Evolutionary conservation across 2,329 filamentous ascomycete species (phyloP), one percentile per base, ranked within the genome.

Genomic region (Scleromitrula shiraiana): DNA sequence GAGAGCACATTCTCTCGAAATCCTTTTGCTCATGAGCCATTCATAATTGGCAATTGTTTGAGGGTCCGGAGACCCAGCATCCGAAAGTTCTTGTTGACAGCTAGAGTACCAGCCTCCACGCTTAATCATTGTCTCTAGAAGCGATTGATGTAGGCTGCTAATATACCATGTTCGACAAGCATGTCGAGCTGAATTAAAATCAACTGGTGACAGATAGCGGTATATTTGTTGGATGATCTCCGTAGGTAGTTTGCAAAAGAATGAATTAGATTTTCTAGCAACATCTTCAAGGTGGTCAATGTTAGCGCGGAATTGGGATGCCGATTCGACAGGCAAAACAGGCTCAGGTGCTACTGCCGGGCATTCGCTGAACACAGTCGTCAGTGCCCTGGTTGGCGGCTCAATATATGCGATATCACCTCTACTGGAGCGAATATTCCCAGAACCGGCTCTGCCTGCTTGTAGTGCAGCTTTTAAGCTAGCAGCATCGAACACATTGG

Each of bases 151-250:
- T n/a, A 83, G 61, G 41, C 78, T 76, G 19, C 71, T 72, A 30
- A 71, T 62, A 67, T 82, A 78, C 81, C 78, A 85, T 29, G 65
- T 63, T 38, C 73, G 72, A 57, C 79, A 85, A 15, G 73, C 73
- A 52, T 77, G 74, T 15, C 80, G 71, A 14, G 79, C 78, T 46
- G 76, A 69, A 56, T 85, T 75, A 60, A 82, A 84, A 55, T 71
- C 68, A 8, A 48, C 38, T 0, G 67, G 68, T 4, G 52, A 38
- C 5, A 71, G 61, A 7, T 60, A 51, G 10, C 32, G 37, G 50
- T 65, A 68, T 9, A 71, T 62, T 5, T 66, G 56, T 15, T 67
- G 62, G 2, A 70, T 39, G 6, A 68, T 66, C 50, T 72, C 69
- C 10, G 62, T 67, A 15, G 53, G 59, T 20, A 64, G 39, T n/a